Conservation (phyloP, 148 eudicot genomes). For the Tetragonia tetragonoides region DNA sequence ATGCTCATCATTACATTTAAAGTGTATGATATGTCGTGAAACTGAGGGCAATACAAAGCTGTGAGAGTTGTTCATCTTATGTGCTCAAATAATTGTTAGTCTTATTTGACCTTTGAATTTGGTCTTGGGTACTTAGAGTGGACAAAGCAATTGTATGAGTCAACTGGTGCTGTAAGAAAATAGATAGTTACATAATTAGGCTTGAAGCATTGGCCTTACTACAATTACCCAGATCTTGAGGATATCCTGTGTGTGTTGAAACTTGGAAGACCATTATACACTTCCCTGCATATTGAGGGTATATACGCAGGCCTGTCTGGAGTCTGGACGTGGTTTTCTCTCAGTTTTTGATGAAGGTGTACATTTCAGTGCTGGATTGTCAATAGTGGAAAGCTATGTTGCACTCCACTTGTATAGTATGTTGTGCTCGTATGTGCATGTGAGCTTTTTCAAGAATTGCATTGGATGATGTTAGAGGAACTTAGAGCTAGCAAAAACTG, state of each 20-base stretch:
- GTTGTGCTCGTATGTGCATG: background rate
- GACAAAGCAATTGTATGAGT: background rate
- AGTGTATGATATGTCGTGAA: background rate
- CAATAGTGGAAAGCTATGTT: background rate
- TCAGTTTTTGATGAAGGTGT: background rate
- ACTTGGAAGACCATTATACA: background rate
- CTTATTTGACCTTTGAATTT: background rate
- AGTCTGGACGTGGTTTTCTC: background rate
- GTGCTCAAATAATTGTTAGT: background rate
- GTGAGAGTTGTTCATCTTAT: background rate
- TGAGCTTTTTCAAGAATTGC: background rate
- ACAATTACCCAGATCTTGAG: too few species aligned
- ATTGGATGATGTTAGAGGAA: too few species aligned
- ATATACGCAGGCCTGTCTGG: background rate
- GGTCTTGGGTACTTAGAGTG: background rate
- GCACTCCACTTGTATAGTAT: too few species aligned
- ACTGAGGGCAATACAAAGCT: background rate
- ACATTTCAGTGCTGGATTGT: background rate
- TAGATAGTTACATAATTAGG: too few species aligned
- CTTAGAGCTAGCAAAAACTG: too few species aligned
- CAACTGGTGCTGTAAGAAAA: background rate
- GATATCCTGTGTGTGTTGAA: too few species aligned
- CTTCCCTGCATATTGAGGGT: background rate
- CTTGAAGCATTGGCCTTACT: too few species aligned
- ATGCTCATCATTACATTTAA: too few species aligned